Evolutionary conservation across 169 alveolate genomes (phyloP), one percentile per base, ranked within the genome.

Genomic region (Miamiensis avidus): DNA sequence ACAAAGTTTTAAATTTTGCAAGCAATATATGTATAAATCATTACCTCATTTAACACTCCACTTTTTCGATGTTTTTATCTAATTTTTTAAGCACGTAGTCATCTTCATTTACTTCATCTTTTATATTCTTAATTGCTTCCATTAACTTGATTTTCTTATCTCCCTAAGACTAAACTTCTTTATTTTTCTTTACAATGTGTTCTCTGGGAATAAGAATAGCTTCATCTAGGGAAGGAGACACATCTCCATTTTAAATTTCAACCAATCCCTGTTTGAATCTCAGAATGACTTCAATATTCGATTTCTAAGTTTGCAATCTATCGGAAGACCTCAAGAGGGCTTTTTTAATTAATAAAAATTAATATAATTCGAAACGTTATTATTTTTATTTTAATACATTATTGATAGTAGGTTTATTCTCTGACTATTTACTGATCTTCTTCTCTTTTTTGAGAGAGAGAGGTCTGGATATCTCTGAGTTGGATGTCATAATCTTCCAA

Each of bases 221-320:
- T 78, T 96, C 99, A 29, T 91, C 79, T 85, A 93, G 94, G 85
- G 93, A 96, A 29, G 98, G 96, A 29, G 95, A 97, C 16, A 95
- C 96, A 6, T 97, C 95, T 0, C 92, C 93, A 76, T 95, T 91
- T 15, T 97, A 95, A 34, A 97, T 96, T 82, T 94, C 97, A 26
- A 94, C 96, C 76, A 89, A 91, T 0, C 97, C 97, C 92, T 97
- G 95, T 83, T 91, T 94, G 31, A 95, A 87, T 85, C 94, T 91
- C 31, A 95, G 75, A n/a, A 95, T 87, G 0, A 94, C 75, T 82
- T 95, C 98, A 32, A 92, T 91, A 89, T 97, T 95, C 78, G 91
- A 91, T 94, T 91, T 76, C 30, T 90, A 85, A 86, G 92, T 86
- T 87, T 83, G 82, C 69, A 49, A 20, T 4, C 69, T 49, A 4